Conservation (phyloP, 2,329 filamentous ascomycete species). For the Exophiala xenobiotica region DNA sequence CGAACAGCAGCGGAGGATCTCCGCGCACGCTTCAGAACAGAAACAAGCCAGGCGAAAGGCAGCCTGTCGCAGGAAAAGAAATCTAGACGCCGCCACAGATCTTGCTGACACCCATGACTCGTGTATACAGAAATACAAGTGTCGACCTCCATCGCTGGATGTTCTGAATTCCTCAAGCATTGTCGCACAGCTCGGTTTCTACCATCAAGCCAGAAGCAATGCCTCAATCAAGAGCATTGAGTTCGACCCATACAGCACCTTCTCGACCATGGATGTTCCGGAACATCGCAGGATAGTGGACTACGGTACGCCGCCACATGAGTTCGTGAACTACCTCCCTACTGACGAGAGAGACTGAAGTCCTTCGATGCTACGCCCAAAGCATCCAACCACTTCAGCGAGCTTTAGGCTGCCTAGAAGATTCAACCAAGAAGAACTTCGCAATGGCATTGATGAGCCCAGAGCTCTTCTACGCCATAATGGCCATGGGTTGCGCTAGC, state of each 20-base stretch:
- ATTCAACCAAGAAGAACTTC: not conserved
- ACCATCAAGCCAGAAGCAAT: too few species aligned
- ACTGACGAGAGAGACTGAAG: not conserved
- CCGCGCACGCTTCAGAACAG: constrained; percentile 4
- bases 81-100: too few species aligned
- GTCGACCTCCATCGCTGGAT: too few species aligned
- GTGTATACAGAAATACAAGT: not conserved
- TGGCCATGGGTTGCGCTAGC: constrained; percentile 4
- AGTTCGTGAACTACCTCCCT: not conserved
- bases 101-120: constrained; percentile 35
- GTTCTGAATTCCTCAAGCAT: too few species aligned
- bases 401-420: not conserved
- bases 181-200: too few species aligned
- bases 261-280: not conserved
- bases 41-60: constrained; percentile 1
- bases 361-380: constrained; percentile 6
- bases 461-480: constrained; percentile 8
- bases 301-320: not conserved
- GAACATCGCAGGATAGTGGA: constrained; percentile 2
- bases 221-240: not conserved
- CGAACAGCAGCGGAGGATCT: constrained; percentile 9
- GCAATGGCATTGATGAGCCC: constrained; percentile 6
- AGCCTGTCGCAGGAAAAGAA: constrained; percentile 34
- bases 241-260: not conserved
- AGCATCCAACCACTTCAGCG: constrained; percentile 5